phyloP scores from a whole-genome alignment of 2,329 filamentous ascomycete species.

The Microascus cirrosus region DNA sequence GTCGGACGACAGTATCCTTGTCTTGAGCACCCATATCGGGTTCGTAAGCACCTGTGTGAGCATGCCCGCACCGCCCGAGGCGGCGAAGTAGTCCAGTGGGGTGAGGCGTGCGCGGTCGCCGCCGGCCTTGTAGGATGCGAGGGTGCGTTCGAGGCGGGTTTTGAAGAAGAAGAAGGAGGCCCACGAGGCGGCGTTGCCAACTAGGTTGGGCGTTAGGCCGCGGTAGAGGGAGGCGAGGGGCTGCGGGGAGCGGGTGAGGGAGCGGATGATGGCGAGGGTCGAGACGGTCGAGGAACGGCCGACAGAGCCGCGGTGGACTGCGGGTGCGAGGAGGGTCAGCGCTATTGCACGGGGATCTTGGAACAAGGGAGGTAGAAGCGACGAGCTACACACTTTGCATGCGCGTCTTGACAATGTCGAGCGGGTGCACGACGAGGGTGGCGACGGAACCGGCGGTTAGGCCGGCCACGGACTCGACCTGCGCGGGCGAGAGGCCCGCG shows the following conservation, averaged over 20 bases:
- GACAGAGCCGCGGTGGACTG: conserved; percentile 39
- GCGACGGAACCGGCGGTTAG: conserved; percentile 80
- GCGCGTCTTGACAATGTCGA: conserved; percentile 94
- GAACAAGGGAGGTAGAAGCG: background rate
- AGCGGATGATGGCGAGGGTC: conserved; percentile 40
- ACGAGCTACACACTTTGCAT: conserved; percentile 61
- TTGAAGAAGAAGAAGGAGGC: conserved; percentile 83
- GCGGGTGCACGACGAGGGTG: conserved; percentile 79
- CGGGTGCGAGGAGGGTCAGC: background rate
- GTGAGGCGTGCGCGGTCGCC: conserved; percentile 25
- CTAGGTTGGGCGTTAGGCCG: conserved; percentile 77
- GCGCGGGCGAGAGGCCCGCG: conserved; percentile 59
- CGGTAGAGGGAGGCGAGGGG: conserved; percentile 68
- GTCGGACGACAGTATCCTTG: conserved; percentile 86
- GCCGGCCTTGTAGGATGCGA: conserved; percentile 17
- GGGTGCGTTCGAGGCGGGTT: conserved; percentile 36
- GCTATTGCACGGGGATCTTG: background rate
- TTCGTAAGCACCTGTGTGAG: conserved; percentile 79
- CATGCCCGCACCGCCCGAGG: conserved; percentile 60
- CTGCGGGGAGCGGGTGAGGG: conserved; percentile 36
- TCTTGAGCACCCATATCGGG: conserved; percentile 97
- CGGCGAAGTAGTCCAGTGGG: conserved; percentile 67
- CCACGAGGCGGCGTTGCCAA: conserved; percentile 88
- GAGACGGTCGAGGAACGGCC: conserved; percentile 18
- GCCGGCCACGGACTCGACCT: conserved; percentile 81